Evolutionary conservation across 352 stramenopile species (phyloP).

Genomic region (Aphanomyces invadans): DNA sequence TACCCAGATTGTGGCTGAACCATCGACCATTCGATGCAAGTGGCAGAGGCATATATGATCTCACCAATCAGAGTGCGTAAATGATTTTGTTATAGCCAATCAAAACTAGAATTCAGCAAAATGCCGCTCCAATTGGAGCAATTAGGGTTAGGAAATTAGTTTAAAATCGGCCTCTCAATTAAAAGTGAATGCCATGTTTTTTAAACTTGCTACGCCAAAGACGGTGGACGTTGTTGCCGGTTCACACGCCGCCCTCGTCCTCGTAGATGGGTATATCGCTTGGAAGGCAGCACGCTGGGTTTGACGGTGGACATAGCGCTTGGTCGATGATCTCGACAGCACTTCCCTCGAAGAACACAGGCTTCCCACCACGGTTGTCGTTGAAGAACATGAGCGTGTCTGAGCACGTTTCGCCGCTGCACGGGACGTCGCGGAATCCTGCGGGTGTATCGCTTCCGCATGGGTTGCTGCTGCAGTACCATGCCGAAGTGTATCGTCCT

Average conservation of each 20-base stretch:
- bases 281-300: background rate
- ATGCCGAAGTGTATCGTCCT: slow-evolving; percentile 28
- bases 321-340: slow-evolving; percentile 60
- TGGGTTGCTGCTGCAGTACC: slow-evolving; percentile 44
- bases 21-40: slow-evolving; percentile 12
- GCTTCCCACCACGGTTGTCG: slow-evolving; percentile 66
- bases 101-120: too few species aligned
- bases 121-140: too few species aligned
- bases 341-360: slow-evolving; percentile 54
- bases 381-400: slow-evolving; percentile 64
- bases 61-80: background rate
- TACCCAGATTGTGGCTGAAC: background rate
- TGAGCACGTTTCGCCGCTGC: slow-evolving; percentile 45
- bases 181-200: too few species aligned
- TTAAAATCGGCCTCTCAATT: too few species aligned
- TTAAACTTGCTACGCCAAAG: too few species aligned
- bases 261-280: background rate
- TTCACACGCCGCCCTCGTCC: too few species aligned
- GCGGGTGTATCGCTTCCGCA: slow-evolving; percentile 35
- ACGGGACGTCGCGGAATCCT: slow-evolving; percentile 55
- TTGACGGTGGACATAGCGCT: background rate
- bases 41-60: background rate
- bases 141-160: too few species aligned
- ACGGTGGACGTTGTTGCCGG: too few species aligned
- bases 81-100: background rate